Evolutionary conservation across 2,329 filamentous ascomycete genomes (phyloP).

Genomic region (Trichoderma breve): DNA sequence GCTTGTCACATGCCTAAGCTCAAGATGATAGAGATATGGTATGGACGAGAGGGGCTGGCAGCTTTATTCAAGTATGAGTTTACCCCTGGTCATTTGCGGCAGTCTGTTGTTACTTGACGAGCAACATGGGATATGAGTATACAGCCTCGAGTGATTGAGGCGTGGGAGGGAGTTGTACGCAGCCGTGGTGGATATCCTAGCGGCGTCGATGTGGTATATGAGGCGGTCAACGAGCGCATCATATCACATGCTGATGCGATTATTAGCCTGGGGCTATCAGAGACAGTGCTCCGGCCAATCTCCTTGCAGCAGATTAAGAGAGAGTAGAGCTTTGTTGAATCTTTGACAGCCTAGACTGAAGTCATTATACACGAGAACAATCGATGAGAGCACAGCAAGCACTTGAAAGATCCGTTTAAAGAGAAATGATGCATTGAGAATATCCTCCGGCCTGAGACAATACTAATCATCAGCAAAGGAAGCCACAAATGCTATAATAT

Average conservation of each 20-base stretch:
- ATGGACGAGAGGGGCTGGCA: slow-evolving; percentile 28
- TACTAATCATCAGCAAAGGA: slow-evolving; percentile 33
- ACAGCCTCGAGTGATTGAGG: slow-evolving; percentile 20
- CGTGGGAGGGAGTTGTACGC: slow-evolving; percentile 27
- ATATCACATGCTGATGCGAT: slow-evolving; percentile 29
- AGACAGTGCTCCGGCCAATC: slow-evolving; percentile 23
- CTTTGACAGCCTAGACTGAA: neutral
- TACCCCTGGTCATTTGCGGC: slow-evolving; percentile 21
- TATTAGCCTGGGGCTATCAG: slow-evolving; percentile 25
- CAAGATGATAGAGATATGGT: slow-evolving; percentile 35
- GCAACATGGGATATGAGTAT: slow-evolving; percentile 27
- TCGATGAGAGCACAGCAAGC: neutral
- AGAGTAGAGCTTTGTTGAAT: slow-evolving; percentile 21
- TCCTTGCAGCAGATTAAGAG: slow-evolving; percentile 27
- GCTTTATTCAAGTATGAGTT: slow-evolving; percentile 28
- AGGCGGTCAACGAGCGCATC: slow-evolving; percentile 20
- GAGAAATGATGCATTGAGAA: slow-evolving; percentile 33
- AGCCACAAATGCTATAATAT: neutral
- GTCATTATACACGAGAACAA: neutral
- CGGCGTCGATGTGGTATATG: slow-evolving; percentile 22
- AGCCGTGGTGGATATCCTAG: slow-evolving; percentile 8
- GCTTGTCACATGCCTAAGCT: slow-evolving; percentile 31
- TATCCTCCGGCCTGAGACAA: slow-evolving; percentile 43
- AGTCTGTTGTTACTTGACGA: slow-evolving; percentile 27
- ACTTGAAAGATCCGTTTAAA: neutral